Evolutionary conservation across 495 filamentous ascomycete species (phyloP), one percentile per base, ranked within the genome.

Genomic region (Annulohypoxylon nitens): DNA sequence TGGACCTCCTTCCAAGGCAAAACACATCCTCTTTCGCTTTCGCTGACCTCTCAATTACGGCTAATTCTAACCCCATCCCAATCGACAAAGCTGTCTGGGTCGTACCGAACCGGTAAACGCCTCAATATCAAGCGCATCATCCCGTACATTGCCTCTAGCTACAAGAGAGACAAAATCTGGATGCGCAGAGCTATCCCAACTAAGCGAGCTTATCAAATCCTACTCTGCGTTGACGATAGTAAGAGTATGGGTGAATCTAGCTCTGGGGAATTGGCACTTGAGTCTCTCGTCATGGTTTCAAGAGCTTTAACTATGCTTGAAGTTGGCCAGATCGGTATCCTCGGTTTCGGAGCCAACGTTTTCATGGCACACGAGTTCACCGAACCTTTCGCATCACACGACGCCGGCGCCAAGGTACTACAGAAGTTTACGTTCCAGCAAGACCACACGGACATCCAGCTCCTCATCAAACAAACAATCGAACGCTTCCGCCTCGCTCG

Each of bases 101-200:
- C 97, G 79, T 98, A 96, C 87, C 93, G 95, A 75, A 98, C 97
- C 0, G 97, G 97, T 60, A 98, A 99, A 79, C 92, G 97, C 1
- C 93, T 99, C 73, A 98, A 98, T 81, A 97, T 99, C 83, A 97
- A 97, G 80, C 93, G 95, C 54, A 99, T 99, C 81, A 98, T 99
- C 73, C 95, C 97, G 0, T 99, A 98, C 83, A 98, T 99, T 71
- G 97, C 97, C 3, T 97, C 93, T 2, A 88, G 91, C 70, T 99
- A 97, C 87, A 98, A 97, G 87, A 92, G 95, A 67, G 97, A 99
- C 87, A 98, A 98, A 84, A 99, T 99, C 82, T 99, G 97, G 97
- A 97, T 98, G 92, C 90, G 97, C 9, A 89, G 97, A 57, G 91
- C 90, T 11, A 90, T 95, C 59, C 97, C 97, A 2, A 93, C 89